Evolutionary conservation across 192 early-diverging fungal genomes (phyloP).

Genomic region (Linnemannia elongata): DNA sequence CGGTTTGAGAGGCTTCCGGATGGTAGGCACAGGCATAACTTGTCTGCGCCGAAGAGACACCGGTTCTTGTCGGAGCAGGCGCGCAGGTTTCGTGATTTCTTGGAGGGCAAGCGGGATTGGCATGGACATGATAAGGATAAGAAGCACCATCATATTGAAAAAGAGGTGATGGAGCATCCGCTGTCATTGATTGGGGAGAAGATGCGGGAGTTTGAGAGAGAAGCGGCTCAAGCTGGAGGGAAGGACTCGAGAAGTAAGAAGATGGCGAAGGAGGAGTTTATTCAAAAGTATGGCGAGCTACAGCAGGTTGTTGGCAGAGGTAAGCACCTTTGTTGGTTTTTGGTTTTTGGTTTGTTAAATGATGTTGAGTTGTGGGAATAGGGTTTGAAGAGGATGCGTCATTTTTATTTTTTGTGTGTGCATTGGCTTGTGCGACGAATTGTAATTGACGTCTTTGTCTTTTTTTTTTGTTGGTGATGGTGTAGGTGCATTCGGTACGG

Average conservation of each 20-base stretch:
- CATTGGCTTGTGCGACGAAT: not conserved
- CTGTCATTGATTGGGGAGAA: conserved; percentile 42
- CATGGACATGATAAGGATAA: not conserved
- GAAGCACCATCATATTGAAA: conserved; percentile 2
- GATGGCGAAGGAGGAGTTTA: conserved; percentile 24
- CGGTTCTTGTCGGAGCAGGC: conserved; percentile 33
- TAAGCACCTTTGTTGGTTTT: conserved; percentile 4
- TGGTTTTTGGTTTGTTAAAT: too few species aligned
- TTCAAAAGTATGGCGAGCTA: conserved; percentile 43
- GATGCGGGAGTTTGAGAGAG: conserved; percentile 28
- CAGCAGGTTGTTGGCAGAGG: conserved; percentile 47
- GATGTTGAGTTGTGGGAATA: not conserved
- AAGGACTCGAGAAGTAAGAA: conserved; percentile 9
- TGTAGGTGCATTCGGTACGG: conserved; percentile 45
- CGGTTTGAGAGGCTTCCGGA: conserved; percentile 43
- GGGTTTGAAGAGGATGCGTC: not conserved
- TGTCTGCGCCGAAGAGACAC: conserved; percentile 43
- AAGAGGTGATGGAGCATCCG: conserved; percentile 35
- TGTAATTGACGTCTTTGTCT: not conserved
- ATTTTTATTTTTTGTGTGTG: not conserved
- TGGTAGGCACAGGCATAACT: conserved; percentile 36
- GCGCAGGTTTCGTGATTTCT: conserved; percentile 23
- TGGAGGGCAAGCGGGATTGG: conserved; percentile 30
- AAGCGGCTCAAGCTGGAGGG: not conserved
- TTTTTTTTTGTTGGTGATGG: not conserved